Evolutionary conservation across 371 early-diverging fungal species (phyloP).

Genomic region (Mucor indicus): DNA sequence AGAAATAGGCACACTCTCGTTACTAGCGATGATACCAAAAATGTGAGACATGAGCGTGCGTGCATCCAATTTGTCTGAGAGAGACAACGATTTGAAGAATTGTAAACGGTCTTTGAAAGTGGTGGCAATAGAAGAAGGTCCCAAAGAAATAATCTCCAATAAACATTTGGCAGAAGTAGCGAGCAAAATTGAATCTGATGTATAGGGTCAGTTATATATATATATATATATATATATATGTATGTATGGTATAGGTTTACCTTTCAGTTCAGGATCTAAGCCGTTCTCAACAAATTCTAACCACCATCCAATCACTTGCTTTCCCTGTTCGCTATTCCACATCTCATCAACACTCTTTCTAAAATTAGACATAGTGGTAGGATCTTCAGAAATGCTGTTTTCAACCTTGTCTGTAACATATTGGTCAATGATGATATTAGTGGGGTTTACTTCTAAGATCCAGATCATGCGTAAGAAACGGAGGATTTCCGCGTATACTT

Average conservation of each 20-base stretch:
- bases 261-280: constrained; percentile 38
- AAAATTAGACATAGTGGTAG: constrained; percentile 40
- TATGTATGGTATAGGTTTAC: constrained; percentile 17
- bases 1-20: constrained; percentile 27
- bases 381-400: constrained; percentile 48
- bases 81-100: constrained; percentile 64
- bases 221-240: not conserved
- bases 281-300: constrained; percentile 55
- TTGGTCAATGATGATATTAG: constrained; percentile 49
- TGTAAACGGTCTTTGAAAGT: constrained; percentile 54
- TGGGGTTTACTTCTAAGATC: constrained; percentile 53
- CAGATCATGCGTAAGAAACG: constrained; percentile 54
- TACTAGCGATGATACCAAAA: constrained; percentile 74
- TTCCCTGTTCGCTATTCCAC: constrained; percentile 45
- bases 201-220: not conserved
- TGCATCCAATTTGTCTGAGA: constrained; percentile 63
- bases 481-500: constrained; percentile 58
- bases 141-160: constrained; percentile 72
- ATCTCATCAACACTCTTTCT: constrained; percentile 30
- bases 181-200: constrained; percentile 56
- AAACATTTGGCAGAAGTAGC: constrained; percentile 66
- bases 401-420: constrained; percentile 54
- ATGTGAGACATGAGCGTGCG: constrained; percentile 67
- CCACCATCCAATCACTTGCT: constrained; percentile 44
- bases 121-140: constrained; percentile 60